Base-by-base conservation (phyloP, 2,329 filamentous ascomycete species). In the Penicillium sp. region DNA sequence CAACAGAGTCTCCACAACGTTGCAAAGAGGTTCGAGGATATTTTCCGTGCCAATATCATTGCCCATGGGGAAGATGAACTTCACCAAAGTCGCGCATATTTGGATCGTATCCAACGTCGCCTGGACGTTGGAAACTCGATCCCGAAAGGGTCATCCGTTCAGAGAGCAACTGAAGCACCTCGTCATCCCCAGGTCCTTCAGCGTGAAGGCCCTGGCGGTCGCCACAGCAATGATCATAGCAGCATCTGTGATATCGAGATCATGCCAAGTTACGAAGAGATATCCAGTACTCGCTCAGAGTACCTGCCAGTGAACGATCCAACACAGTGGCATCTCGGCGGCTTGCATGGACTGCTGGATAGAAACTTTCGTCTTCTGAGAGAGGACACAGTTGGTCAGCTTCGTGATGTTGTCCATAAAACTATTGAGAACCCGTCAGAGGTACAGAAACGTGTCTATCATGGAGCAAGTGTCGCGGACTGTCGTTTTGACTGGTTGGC, bases 401-500 rank as follows among this genome's bases (percentile, higher is more conserved):
- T 58, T 7, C 56, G 64, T 25, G 61, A 54, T 23, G 50, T 60
- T 25, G 50, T 64, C 2, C 60, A 66, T 37, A 47, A 6, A 49
- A 51, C 5, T 19, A 44, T 23, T 25, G 26, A 45, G 7, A 25
- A 21, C 14, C 29, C 13, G 9, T 26, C 42, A n/a, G 3, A 29
- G 16, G 21, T 21, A 19, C 26, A 33, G 31, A 42, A 42, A 6
- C 26, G 35, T 21, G 37, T 50, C 4, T 44, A 55, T 27, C 35
- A 13, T 6, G 25, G n/a, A 8, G 55, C 60, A 13, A 52, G 43
- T 10, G 31, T 50, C 6, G 26, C 23, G 2, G 14, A 54, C 9
- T 19, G 69, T 16, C 46, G 49, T 3, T 64, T 69, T 23, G 51
- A 69, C 43, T 53, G 61, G 45, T 49, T 60, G 9, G 47, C 33